phyloP scores from a whole-genome alignment of 2,329 filamentous ascomycete species.

The Calonectria hawksworthii region DNA sequence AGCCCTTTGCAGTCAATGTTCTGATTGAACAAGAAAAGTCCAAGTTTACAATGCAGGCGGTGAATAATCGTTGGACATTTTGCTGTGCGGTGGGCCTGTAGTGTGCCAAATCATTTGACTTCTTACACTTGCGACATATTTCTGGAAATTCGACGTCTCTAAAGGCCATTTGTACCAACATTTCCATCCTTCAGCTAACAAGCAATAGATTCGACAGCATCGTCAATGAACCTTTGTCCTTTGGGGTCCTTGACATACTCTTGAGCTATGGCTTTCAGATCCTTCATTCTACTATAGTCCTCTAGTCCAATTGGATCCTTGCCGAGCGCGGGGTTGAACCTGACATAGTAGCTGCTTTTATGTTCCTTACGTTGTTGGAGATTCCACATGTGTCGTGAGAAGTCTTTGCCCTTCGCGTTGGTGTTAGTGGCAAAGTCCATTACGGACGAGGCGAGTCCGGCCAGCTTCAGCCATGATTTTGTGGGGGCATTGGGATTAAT shows the following conservation, averaged over 20 bases:
- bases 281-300: conserved; percentile 27
- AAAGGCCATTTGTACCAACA: not conserved
- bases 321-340: conserved; percentile 19
- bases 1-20: no score
- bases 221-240: not conserved
- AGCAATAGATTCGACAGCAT: not conserved
- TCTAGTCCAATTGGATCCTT: conserved; percentile 31
- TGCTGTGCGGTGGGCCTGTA: no score
- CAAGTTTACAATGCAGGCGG: not conserved
- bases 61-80: no score
- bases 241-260: not conserved
- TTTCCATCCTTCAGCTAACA: not conserved
- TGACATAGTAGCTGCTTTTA: conserved; percentile 25
- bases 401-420: conserved; percentile 38
- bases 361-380: conserved; percentile 25
- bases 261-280: not conserved
- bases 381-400: conserved; percentile 30
- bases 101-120: not conserved
- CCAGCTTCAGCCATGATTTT: conserved; percentile 30
- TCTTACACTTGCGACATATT: not conserved
- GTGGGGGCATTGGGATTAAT: conserved; percentile 2
- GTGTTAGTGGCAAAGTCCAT: conserved; percentile 41
- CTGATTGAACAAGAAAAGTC: no score
- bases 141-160: not conserved
- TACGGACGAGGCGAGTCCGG: conserved; percentile 27